Conservation (phyloP, 306 rosid species). For the Echinosophora koreensis region DNA sequence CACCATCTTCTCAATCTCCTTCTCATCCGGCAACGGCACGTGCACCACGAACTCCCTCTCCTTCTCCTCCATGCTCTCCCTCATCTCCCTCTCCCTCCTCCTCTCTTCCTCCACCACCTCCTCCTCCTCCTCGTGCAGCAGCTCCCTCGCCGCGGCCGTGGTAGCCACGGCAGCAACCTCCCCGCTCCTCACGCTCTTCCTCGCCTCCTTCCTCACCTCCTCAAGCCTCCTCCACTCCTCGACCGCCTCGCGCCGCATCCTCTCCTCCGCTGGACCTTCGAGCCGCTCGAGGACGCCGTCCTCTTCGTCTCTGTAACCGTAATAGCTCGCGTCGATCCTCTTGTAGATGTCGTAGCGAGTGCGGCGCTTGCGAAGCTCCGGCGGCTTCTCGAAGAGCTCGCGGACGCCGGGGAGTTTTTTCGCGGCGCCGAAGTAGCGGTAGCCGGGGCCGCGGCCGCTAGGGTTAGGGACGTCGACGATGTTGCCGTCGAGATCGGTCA, state of each 20-base stretch:
- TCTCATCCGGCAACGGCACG: conserved; percentile 87
- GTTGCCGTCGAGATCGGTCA: conserved; percentile 95
- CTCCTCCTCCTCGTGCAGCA: conserved; percentile 83
- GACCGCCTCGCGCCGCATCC: conserved; percentile 67
- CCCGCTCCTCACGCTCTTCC: conserved; percentile 84
- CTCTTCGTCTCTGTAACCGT: conserved; percentile 91
- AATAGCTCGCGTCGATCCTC: conserved; percentile 84
- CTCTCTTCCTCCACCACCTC: conserved; percentile 82
- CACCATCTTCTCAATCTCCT: conserved; percentile 95
- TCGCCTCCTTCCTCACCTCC: conserved; percentile 80
- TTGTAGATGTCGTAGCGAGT: conserved; percentile 88
- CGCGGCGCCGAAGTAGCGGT: conserved; percentile 90
- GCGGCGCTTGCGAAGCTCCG: conserved; percentile 82
- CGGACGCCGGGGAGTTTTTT: conserved; percentile 86
- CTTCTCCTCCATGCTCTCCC: conserved; percentile 50
- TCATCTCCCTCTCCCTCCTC: conserved; percentile 58
- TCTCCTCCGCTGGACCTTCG: conserved; percentile 74
- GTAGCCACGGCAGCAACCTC: conserved; percentile 65
- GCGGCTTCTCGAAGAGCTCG: conserved; percentile 92
- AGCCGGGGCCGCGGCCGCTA: conserved; percentile 93
- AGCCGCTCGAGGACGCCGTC: conserved; percentile 80
- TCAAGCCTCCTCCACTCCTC: conserved; percentile 85
- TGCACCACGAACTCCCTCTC: conserved; percentile 85
- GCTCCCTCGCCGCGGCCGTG: conserved; percentile 59
- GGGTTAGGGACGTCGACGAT: conserved; percentile 96